phyloP scores from a whole-genome alignment of 352 stramenopile species.

The Globisporangium mamillatum region DNA sequence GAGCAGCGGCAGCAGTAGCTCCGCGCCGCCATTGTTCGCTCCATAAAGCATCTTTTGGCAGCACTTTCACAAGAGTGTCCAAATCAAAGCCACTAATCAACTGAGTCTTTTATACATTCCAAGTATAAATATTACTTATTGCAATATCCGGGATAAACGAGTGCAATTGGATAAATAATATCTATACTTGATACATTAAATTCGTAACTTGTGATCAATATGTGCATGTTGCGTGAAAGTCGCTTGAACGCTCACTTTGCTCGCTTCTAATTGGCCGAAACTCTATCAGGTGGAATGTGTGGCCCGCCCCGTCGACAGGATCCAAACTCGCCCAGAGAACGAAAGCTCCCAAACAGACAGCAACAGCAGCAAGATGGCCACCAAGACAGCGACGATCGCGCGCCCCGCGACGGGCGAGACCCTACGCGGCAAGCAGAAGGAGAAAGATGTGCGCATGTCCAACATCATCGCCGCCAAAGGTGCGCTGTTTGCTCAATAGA shows the following conservation, averaged over 20 bases:
- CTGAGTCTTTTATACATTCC: not conserved
- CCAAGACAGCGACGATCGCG: constrained; percentile 52
- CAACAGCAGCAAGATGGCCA: constrained; percentile 17
- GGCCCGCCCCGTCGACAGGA: not conserved
- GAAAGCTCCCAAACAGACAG: constrained; percentile 9
- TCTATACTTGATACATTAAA: not conserved
- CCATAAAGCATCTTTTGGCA: constrained; percentile 1
- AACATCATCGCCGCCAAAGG: constrained; percentile 99
- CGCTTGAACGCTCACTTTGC: not conserved
- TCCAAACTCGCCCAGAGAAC: constrained; percentile 2
- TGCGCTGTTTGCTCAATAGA: constrained; percentile 23
- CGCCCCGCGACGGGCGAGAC: constrained; percentile 66
- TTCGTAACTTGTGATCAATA: not conserved
- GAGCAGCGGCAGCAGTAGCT: constrained; percentile 8
- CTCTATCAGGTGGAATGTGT: not conserved
- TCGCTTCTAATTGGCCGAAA: not conserved
- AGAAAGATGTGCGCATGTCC: constrained; percentile 97
- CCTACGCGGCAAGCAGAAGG: constrained; percentile 90
- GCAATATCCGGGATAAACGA: rapidly evolving
- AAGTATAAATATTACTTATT: not conserved
- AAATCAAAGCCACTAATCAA: not conserved
- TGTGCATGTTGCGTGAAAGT: not conserved
- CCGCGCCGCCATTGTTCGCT: not conserved
- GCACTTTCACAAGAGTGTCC: not conserved
- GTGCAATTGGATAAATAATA: not conserved